Percentiles rank a stretch among this genome's conserved stretches.
Conservation (phyloP, 1,139 yeast genomes). For the Scheffersomyces insectosa region DNA sequence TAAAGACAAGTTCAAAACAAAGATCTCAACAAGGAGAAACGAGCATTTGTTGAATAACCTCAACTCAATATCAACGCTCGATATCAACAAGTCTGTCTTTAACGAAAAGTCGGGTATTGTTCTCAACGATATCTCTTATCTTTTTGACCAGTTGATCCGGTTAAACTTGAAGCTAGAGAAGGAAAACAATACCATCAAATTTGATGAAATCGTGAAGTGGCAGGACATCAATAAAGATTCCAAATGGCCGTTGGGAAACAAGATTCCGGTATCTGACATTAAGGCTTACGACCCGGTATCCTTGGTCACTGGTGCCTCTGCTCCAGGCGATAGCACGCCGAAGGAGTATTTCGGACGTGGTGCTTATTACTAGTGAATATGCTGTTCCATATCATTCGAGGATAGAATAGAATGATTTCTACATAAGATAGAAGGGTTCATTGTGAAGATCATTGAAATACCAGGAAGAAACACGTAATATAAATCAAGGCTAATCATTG, state of each 20-base stretch:
- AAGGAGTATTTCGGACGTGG: conserved; percentile 4
- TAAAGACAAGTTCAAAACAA: conserved; percentile 23
- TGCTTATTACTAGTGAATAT: conserved; percentile 2
- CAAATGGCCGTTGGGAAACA: conserved; percentile 48
- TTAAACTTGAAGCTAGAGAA: conserved; percentile 42
- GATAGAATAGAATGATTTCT: too few species aligned
- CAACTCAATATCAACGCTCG: conserved; percentile 38
- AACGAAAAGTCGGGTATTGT: conserved; percentile 35
- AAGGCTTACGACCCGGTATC: conserved; percentile 9
- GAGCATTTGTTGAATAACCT: conserved; percentile 33
- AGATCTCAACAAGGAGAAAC: conserved; percentile 28
- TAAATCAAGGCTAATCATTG: too few species aligned
- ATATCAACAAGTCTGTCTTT: conserved; percentile 38
- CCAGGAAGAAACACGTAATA: too few species aligned
- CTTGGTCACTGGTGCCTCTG: not conserved
- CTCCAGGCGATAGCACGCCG: not conserved
- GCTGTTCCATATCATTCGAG: too few species aligned
- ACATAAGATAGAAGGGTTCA: too few species aligned
- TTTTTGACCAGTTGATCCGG: conserved; percentile 42
- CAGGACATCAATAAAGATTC: conserved; percentile 38
- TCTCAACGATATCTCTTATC: conserved; percentile 36
- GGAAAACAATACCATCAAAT: conserved; percentile 43
- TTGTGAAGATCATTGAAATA: too few species aligned
- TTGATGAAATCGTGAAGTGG: conserved; percentile 40
- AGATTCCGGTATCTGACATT: conserved; percentile 30